phyloP scores from a whole-genome alignment of 106 monocot species.

The Ottelia alismoides region DNA sequence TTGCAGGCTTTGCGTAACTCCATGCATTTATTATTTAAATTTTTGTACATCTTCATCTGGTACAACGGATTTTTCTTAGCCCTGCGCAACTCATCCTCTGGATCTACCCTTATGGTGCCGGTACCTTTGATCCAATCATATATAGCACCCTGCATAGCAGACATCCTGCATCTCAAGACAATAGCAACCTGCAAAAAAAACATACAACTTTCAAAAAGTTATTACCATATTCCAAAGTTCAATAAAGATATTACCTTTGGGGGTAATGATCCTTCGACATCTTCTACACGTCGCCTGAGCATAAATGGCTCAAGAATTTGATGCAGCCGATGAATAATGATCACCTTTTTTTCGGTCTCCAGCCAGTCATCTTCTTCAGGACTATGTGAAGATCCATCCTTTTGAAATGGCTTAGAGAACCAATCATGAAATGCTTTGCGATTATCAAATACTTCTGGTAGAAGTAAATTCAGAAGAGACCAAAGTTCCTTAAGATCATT shows the following conservation, averaged over 20 bases:
- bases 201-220: too few species aligned
- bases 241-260: too few species aligned
- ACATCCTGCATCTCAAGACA: conserved; percentile 92
- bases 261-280: conserved; percentile 96
- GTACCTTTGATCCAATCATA: conserved; percentile 98
- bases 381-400: conserved; percentile 56
- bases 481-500: conserved; percentile 98
- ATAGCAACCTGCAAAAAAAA: conserved; percentile 89
- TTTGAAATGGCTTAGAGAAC: conserved; percentile 99
- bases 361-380: conserved; percentile 94
- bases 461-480: conserved; percentile 95
- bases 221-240: too few species aligned
- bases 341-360: conserved; percentile 96
- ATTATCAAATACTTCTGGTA: conserved; percentile 98
- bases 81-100: conserved; percentile 72
- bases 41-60: conserved; percentile 73
- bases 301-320: conserved; percentile 98
- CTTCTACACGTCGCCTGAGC: conserved; percentile 91
- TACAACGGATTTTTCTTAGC: conserved; percentile 75
- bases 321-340: conserved; percentile 95
- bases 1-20: conserved; percentile 95
- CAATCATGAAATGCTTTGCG: conserved; percentile 94
- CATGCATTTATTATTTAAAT: conserved; percentile 98
- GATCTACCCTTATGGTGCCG: conserved; percentile 88
- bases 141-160: conserved; percentile 83